phyloP scores from a whole-genome alignment of 805 yeast genomes.

The Ogataea salicorniae region DNA sequence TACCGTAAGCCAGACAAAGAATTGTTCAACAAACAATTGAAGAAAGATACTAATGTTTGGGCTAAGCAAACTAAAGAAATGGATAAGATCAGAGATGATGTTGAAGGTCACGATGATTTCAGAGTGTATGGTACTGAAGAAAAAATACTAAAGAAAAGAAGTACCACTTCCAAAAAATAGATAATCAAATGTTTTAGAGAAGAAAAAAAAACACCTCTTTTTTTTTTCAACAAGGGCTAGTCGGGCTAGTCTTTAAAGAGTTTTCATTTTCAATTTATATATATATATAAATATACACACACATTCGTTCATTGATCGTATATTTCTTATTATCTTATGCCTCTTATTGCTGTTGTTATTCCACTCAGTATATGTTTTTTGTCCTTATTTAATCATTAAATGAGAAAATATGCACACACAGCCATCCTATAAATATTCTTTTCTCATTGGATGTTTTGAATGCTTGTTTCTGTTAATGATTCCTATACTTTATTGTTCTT shows the following conservation, averaged over 20 bases:
- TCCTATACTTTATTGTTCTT: too few species aligned
- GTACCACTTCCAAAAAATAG: background rate
- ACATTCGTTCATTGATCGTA: too few species aligned
- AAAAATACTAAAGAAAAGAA: constrained; percentile 14
- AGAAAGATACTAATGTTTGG: constrained; percentile 60
- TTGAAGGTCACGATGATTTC: constrained; percentile 76
- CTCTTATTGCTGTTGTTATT: too few species aligned
- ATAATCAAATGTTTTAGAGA: background rate
- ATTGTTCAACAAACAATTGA: constrained; percentile 61
- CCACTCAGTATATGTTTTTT: too few species aligned
- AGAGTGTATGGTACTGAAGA: constrained; percentile 66
- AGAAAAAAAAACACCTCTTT: background rate
- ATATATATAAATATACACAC: too few species aligned
- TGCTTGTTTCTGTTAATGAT: too few species aligned
- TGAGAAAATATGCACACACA: too few species aligned
- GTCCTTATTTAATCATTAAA: too few species aligned
- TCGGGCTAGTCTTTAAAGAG: too few species aligned
- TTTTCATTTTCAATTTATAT: background rate
- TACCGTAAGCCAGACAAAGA: constrained; percentile 90
- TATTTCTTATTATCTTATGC: too few species aligned
- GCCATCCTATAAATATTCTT: too few species aligned
- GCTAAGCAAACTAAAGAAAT: constrained; percentile 62
- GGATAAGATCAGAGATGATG: constrained; percentile 71
- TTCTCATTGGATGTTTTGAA: too few species aligned
- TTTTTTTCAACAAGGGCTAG: background rate